phyloP scores from a whole-genome alignment of 768 basidiomycete species.

The Boletus bicolor region DNA sequence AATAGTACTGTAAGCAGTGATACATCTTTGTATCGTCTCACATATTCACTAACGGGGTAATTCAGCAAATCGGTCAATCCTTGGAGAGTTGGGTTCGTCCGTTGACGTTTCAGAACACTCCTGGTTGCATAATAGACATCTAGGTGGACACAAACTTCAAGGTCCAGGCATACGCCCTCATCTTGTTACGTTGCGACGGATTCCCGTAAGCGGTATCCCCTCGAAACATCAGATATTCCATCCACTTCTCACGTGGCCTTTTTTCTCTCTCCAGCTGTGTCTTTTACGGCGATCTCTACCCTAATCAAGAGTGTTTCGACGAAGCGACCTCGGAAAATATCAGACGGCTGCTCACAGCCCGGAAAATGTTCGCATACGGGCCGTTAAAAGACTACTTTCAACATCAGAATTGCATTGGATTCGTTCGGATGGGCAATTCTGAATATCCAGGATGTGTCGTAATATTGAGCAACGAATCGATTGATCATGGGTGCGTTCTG shows the following conservation, averaged over 20 bases:
- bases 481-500: constrained; percentile 15
- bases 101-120: not conserved
- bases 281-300: constrained; percentile 85
- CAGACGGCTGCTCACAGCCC: constrained; percentile 52
- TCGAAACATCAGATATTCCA: not conserved
- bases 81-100: constrained; percentile 76
- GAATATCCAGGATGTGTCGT: constrained; percentile 64
- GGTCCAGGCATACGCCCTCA: constrained; percentile 77
- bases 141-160: constrained; percentile 74
- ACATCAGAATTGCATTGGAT: constrained; percentile 67
- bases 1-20: constrained; percentile 60
- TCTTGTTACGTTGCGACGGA: constrained; percentile 65
- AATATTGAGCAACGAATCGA: constrained; percentile 56
- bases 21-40: not conserved
- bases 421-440: constrained; percentile 62
- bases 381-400: constrained; percentile 56
- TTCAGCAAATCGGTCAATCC: constrained; percentile 65
- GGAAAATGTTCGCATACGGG: constrained; percentile 69
- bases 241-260: not conserved
- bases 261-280: constrained; percentile 53
- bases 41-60: not conserved
- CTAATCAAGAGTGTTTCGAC: constrained; percentile 64
- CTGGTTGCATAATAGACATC: not conserved
- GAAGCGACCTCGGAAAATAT: constrained; percentile 50
- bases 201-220: constrained; percentile 57